Evolutionary conservation across 2,329 filamentous ascomycete genomes (phyloP).

Genomic region (Penicillium sp.): DNA sequence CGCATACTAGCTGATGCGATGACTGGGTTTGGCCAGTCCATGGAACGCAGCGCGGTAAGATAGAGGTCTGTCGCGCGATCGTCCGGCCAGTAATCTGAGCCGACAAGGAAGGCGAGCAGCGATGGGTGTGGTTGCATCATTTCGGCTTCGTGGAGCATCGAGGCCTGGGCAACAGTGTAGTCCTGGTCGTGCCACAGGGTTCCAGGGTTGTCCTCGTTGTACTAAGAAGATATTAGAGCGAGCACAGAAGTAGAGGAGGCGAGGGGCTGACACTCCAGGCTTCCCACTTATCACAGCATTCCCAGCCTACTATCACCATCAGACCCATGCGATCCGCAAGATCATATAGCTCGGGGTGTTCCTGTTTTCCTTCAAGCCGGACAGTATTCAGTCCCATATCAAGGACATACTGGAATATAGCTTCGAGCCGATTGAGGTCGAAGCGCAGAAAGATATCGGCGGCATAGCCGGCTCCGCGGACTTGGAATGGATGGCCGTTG

Average conservation of each 20-base stretch:
- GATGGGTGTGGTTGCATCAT: slow-evolving; percentile 67
- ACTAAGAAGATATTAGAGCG: slow-evolving; percentile 33
- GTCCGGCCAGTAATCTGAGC: slow-evolving; percentile 68
- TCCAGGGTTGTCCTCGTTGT: slow-evolving; percentile 59
- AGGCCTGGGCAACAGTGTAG: slow-evolving; percentile 59
- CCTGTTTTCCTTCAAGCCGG: slow-evolving; percentile 68
- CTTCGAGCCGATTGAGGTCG: slow-evolving; percentile 52
- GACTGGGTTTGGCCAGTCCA: slow-evolving; percentile 63
- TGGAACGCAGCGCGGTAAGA: slow-evolving; percentile 53
- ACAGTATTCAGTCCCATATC: slow-evolving; percentile 68
- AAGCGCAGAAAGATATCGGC: slow-evolving; percentile 68
- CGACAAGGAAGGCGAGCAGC: slow-evolving; percentile 62
- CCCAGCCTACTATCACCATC: slow-evolving; percentile 68
- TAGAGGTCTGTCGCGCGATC: slow-evolving; percentile 61
- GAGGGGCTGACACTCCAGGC: slow-evolving; percentile 52
- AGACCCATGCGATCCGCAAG: slow-evolving; percentile 64
- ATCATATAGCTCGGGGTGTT: slow-evolving; percentile 65
- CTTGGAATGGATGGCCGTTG: slow-evolving; percentile 64
- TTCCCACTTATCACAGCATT: slow-evolving; percentile 73
- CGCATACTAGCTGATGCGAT: slow-evolving; percentile 62
- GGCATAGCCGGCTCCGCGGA: slow-evolving; percentile 64
- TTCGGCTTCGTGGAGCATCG: slow-evolving; percentile 64
- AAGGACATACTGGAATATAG: slow-evolving; percentile 59
- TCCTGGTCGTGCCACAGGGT: slow-evolving; percentile 58
- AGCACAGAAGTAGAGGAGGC: background rate